phyloP scores from a whole-genome alignment of 176 grass and related monocot genomes.

The Chloris gayana region DNA sequence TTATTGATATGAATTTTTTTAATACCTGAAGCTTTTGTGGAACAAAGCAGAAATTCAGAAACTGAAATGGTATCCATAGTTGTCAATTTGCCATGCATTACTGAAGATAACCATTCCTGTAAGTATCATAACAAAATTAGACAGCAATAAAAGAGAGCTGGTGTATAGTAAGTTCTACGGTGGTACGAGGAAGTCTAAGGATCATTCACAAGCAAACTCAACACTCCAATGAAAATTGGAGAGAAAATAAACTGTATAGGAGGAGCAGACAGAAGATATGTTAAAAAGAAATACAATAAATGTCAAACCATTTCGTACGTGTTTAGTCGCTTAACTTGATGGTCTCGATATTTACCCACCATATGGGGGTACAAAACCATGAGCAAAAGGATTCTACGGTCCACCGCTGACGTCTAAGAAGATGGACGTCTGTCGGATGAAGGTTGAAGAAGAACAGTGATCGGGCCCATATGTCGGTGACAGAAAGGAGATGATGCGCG shows the following conservation, averaged over 20 bases:
- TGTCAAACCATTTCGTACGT: too few species aligned
- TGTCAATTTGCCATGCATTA: conserved; percentile 88
- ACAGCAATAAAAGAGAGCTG: conserved; percentile 18
- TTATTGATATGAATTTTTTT: neutral
- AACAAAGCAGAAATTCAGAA: conserved; percentile 90
- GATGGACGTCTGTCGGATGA: too few species aligned
- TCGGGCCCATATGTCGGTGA: too few species aligned
- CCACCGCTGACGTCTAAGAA: too few species aligned
- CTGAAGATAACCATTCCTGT: conserved; percentile 75
- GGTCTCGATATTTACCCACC: too few species aligned
- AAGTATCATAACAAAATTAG: conserved; percentile 24
- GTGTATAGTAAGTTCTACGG: neutral
- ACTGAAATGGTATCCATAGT: conserved; percentile 95
- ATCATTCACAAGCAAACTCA: conserved; percentile 77
- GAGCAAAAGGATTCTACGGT: too few species aligned
- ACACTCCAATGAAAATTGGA: conserved; percentile 86
- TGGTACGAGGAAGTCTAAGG: neutral
- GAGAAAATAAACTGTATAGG: conserved; percentile 74
- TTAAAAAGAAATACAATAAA: conserved; percentile 29
- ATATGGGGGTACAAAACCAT: too few species aligned
- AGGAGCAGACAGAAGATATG: conserved; percentile 1
- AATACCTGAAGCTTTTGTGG: conserved; percentile 88
- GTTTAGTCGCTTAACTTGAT: too few species aligned
- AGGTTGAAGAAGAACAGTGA: too few species aligned
- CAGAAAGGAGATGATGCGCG: too few species aligned